Conservation (phyloP, 495 filamentous ascomycete species). For the Halenospora varia region DNA sequence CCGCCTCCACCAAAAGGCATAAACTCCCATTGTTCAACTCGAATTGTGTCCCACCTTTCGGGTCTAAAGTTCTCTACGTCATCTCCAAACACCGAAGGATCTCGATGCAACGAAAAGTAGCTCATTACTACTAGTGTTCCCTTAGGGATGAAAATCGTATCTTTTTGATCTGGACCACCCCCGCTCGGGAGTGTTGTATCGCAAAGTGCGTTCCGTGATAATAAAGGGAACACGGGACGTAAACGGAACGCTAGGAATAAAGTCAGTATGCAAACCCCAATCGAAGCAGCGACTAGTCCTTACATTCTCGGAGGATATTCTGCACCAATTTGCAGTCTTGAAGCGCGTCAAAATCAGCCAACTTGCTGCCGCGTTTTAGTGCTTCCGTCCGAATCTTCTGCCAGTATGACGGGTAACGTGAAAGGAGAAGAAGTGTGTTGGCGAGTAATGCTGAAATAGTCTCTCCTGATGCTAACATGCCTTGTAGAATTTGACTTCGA, state of each 20-base stretch:
- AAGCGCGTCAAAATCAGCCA: background rate
- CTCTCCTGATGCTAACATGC: background rate
- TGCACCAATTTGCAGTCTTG: background rate
- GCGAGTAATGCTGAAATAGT: background rate
- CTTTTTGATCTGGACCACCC: background rate
- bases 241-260: background rate
- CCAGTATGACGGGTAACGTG: background rate
- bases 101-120: background rate
- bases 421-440: background rate
- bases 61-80: background rate
- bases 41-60: background rate
- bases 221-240: background rate
- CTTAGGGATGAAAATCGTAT: background rate
- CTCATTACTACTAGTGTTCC: background rate
- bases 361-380: background rate
- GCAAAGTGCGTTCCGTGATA: background rate
- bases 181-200: background rate
- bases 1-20: background rate
- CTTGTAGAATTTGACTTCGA: background rate
- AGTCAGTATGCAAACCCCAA: background rate
- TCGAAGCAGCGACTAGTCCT: background rate
- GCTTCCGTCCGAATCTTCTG: background rate
- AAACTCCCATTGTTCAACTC: background rate
- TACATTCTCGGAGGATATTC: background rate
- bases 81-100: background rate